A percentile compares a stretch with the other conserved stretches of the same genome.
Conservation (phyloP, 2,329 filamentous ascomycete genomes). For the Thelonectria rubi region DNA sequence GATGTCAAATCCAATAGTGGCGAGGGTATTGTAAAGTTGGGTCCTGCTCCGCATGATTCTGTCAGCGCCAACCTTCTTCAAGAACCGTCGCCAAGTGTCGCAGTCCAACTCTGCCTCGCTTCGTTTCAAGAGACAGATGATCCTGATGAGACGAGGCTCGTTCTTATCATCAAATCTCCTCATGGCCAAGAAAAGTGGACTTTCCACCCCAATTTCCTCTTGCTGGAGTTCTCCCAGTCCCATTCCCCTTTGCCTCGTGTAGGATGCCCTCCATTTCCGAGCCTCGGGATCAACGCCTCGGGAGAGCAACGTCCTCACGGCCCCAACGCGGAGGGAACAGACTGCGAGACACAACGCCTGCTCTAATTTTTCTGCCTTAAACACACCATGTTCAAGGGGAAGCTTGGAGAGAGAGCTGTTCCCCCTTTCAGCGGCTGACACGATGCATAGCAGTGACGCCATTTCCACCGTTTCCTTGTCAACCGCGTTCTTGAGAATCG, state of each 20-base stretch:
- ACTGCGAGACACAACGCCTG: neutral
- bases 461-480: neutral
- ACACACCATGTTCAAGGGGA: neutral
- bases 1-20: neutral
- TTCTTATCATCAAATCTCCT: too few species aligned
- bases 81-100: neutral
- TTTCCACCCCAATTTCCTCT: neutral
- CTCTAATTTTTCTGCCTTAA: neutral
- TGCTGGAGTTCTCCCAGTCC: neutral
- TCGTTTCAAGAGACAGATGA: slow-evolving; percentile 3
- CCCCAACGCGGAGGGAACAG: neutral
- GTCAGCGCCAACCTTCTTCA: neutral
- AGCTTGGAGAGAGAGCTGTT: neutral
- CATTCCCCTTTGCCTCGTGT: too few species aligned
- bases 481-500: neutral
- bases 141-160: too few species aligned
- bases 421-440: neutral
- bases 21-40: neutral
- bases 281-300: slow-evolving; percentile 4
- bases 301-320: slow-evolving; percentile 4
- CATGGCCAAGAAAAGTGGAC: neutral
- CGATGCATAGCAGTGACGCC: neutral
- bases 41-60: neutral
- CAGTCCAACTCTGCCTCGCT: neutral
- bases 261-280: neutral